Percentiles rank a stretch among this genome's conserved stretches.
These are phyloP conservation scores for Pichia eremophila DNA, from an alignment of 805 yeast species.

Conservation along the genomic window DNA sequence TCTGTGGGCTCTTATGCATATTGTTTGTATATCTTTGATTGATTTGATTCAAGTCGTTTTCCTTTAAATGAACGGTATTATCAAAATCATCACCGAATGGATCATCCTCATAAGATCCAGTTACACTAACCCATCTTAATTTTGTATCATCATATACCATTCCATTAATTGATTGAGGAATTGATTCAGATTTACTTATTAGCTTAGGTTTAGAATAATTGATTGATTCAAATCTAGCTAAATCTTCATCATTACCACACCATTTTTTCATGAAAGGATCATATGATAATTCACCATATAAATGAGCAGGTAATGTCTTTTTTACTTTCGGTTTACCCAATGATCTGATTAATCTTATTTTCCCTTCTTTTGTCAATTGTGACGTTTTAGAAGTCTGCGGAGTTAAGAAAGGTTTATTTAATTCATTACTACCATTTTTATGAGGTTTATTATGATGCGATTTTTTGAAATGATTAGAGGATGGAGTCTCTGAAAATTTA, in stretches of 20 bases:
- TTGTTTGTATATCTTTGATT: background rate
- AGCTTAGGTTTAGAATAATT: slow-evolving; percentile 24
- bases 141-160: slow-evolving; percentile 55
- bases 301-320: slow-evolving; percentile 23
- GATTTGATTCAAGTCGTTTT: background rate
- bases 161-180: slow-evolving; percentile 36
- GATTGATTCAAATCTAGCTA: slow-evolving; percentile 38
- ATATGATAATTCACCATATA: slow-evolving; percentile 39
- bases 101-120: slow-evolving; percentile 31
- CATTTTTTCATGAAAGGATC: slow-evolving; percentile 44
- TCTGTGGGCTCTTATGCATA: background rate
- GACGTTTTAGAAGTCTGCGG: slow-evolving; percentile 7
- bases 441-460: slow-evolving; percentile 1
- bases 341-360: slow-evolving; percentile 22
- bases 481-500: slow-evolving; percentile 19
- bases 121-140: slow-evolving; percentile 48
- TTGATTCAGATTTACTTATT: background rate
- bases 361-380: slow-evolving; percentile 24
- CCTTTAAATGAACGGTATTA: slow-evolving; percentile 8
- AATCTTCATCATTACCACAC: slow-evolving; percentile 60
- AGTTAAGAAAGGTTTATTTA: background rate
- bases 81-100: slow-evolving; percentile 47
- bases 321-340: slow-evolving; percentile 19
- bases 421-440: too few species aligned
- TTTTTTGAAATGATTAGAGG: slow-evolving; percentile 6